Conservation (phyloP, 176 grass and related monocot genomes). For the Otatea glauca region DNA sequence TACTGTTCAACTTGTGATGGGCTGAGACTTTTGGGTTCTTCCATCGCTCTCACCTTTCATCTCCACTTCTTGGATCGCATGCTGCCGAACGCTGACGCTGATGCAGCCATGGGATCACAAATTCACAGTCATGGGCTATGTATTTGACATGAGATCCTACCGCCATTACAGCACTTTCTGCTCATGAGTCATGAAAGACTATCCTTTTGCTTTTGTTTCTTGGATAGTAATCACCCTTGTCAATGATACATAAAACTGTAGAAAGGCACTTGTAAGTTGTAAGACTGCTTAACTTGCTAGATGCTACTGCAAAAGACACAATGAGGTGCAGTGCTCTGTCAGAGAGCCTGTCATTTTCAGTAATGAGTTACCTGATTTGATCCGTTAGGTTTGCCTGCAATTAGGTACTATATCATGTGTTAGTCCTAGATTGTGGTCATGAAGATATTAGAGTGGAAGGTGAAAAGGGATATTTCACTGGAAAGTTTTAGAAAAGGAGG, state of each 20-base stretch:
- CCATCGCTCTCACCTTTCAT: constrained; percentile 6
- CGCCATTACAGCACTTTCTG: not conserved
- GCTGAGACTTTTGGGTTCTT: constrained; percentile 15
- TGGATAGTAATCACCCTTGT: not conserved
- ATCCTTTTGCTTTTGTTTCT: not conserved
- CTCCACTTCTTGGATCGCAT: constrained; percentile 17
- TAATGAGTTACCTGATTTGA: not conserved
- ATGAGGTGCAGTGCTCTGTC: not conserved
- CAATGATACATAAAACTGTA: not conserved
- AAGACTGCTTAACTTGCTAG: not conserved
- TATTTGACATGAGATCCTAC: constrained; percentile 9
- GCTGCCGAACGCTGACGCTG: not conserved
- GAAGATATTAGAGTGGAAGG: constrained; percentile 5
- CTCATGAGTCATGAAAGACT: not conserved
- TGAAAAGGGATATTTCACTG: not conserved
- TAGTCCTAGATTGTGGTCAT: not conserved
- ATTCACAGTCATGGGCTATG: not conserved
- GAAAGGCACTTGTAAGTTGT: not conserved
- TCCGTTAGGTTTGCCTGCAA: not conserved
- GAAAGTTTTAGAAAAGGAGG: not conserved
- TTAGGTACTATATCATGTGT: not conserved
- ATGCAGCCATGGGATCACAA: not conserved
- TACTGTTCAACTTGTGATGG: not conserved
- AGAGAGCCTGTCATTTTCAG: not conserved
- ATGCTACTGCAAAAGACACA: not conserved